Evolutionary conservation across 2,329 filamentous ascomycete genomes (phyloP), one percentile per base, ranked within the genome.

Genomic region (Triangularia verruculosa): DNA sequence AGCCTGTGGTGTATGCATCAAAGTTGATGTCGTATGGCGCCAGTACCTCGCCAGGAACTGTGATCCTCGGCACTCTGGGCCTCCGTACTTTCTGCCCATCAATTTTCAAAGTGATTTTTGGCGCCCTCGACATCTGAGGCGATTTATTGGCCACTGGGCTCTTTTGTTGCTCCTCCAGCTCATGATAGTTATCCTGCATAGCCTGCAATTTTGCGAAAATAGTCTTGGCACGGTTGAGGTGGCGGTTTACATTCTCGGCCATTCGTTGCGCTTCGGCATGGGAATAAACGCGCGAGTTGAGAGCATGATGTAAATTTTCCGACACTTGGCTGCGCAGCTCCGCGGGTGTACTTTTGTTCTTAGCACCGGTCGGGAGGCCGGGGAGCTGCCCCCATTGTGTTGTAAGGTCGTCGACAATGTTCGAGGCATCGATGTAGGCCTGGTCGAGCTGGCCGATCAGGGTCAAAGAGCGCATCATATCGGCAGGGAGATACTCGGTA

Each of bases 401-500:
- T 2, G 86, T 86, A 60, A 89, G 78, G 20, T 85, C 79, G 71
- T 89, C 75, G 2, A 89, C 78, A 24, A 76, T 79, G 60, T 75
- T 69, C 12, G 86, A 89, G 7, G 83, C 81, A 57, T 86, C 77
- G n/a, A 77, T 73, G 69, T 89, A 87, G 15, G 75, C 79, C 67
- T 82, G 73, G 73, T 89, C 87, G 60, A 90, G 85, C 67, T 88
- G 83, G 60, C 84, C 83, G 65, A 90, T 87, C 39, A 89, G 78
- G 3, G 85, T 88, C 53, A 90, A 77, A 24, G 87, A 89, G 63
- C 88, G 85, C 66, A 83, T 79, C 70, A 90, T 83, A 72, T 90
- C 88, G 58, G 86, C 85, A 11, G 87, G 86, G 1, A 90, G 82
- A 74, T 89, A 88, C 74, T 90, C 88, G 69, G 86, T 89, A 68